Evolutionary conservation across 306 rosid species (phyloP), one percentile per base, ranked within the genome.

Genomic region (Cucumis hystrix): DNA sequence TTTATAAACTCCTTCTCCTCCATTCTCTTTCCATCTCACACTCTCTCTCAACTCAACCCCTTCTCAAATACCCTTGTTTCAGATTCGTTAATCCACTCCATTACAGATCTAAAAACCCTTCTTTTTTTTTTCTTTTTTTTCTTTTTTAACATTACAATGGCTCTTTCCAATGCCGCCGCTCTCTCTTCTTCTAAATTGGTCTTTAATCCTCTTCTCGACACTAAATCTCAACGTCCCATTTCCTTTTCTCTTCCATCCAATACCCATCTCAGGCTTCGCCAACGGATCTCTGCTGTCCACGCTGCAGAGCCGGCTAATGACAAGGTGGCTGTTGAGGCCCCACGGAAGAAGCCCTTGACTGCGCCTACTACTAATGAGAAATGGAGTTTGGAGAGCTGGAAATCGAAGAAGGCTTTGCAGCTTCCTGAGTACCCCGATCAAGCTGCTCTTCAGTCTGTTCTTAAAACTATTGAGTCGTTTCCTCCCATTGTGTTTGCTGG

Each of bases 401-500:
- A 78, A 80, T 40, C 84, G 35, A 88, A 87, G 84, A 84, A 67
- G 83, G 91, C 89, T 2, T 39, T 87, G 83, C 96, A 90, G 18
- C 87, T 88, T 6, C 92, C 96, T 5, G 96, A 87, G 75, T 90
- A 90, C 75, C 96, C 96, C 8, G 83, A 90, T 55, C 73, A 87
- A 77, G 59, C 81, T 6, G 87, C 81, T 47, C 79, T 90, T 28
- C 87, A 84, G 4, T n/a, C 86, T 9, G 96, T 90, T 49, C 82
- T 90, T 16, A 39, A 81, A 69, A 87, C 91, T 51, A 80, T 90
- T 0, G 92, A 90, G 78, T 75, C 84, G 2, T 90, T 90, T 75
- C 96, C 96, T 18, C 96, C 96, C 10, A 84, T 90, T 12, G 96
- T 90, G 65, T 90, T 90, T 55, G 96, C 96, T 18, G 96, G 96